A percentile compares a stretch with the other conserved stretches of the same genome.
Evolutionary conservation across 2,329 filamentous ascomycete genomes (phyloP).

Genomic region (Tolypocladium ophioglossoides): DNA sequence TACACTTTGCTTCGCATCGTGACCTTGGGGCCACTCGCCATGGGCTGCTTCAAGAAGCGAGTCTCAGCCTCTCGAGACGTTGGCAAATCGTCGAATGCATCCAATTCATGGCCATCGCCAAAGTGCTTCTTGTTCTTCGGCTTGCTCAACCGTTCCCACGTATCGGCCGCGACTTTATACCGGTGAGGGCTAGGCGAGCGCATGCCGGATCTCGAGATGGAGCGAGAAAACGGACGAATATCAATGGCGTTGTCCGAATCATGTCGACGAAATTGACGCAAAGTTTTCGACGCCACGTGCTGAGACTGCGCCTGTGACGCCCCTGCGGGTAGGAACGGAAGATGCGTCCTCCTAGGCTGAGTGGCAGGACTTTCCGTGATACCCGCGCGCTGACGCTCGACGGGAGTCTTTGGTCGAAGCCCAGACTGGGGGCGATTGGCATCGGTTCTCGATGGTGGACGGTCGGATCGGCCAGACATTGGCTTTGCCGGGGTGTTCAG

Average conservation of each 20-base stretch:
- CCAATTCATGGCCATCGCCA: conserved; percentile 85
- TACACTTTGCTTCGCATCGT: conserved; percentile 45
- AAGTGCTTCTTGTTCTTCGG: conserved; percentile 52
- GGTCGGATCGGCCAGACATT: conserved; percentile 36
- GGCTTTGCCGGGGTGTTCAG: conserved; percentile 41
- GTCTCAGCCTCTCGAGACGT: conserved; percentile 76
- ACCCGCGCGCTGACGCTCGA: conserved; percentile 45
- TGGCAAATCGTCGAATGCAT: conserved; percentile 88
- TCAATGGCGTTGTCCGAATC: conserved; percentile 66
- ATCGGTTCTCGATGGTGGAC: conserved; percentile 50
- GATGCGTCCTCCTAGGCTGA: conserved; percentile 46
- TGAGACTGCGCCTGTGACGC: conserved; percentile 65
- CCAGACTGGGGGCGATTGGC: conserved; percentile 37
- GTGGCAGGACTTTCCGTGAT: conserved; percentile 38
- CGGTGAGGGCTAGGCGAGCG: conserved; percentile 51
- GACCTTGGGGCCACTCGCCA: conserved; percentile 57
- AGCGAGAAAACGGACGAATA: conserved; percentile 43
- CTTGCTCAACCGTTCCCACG: conserved; percentile 60
- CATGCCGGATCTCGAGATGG: conserved; percentile 46
- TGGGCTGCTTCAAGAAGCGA: conserved; percentile 71
- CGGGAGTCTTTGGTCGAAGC: conserved; percentile 59
- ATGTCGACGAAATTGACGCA: conserved; percentile 64
- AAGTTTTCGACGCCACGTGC: conserved; percentile 61
- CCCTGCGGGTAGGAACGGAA: conserved; percentile 73
- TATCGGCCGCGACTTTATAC: conserved; percentile 33